Evolutionary conservation across 345 rosid species (phyloP).

Genomic region (Salix caprea): DNA sequence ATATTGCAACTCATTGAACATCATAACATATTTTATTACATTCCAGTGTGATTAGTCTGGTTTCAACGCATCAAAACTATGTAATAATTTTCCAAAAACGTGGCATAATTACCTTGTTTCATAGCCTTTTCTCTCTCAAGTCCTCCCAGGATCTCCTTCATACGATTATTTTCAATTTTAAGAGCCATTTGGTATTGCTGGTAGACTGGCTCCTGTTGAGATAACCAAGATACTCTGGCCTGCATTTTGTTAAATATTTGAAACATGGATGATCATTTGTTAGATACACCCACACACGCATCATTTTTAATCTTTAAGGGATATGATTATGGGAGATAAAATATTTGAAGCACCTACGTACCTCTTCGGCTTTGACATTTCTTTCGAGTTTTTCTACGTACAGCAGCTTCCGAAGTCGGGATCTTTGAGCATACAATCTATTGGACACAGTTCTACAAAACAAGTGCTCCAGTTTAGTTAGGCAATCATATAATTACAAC

Average conservation of each 20-base stretch:
- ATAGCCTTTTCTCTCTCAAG: background rate
- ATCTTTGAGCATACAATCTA: too few relatives aligned
- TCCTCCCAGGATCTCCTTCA: conserved; percentile 2
- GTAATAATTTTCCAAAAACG: too few relatives aligned
- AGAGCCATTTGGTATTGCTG: background rate
- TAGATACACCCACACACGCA: background rate
- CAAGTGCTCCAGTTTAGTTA: too few relatives aligned
- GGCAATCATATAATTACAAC: too few relatives aligned
- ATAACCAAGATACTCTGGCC: conserved; percentile 8
- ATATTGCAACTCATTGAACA: too few relatives aligned
- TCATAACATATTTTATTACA: too few relatives aligned
- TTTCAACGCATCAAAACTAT: too few relatives aligned
- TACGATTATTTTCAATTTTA: background rate
- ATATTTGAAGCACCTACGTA: background rate
- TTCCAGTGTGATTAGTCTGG: too few relatives aligned
- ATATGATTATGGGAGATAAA: background rate
- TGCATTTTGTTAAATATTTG: background rate
- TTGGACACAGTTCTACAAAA: too few relatives aligned
- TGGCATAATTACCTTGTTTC: conserved; percentile 9
- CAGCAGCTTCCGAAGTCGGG: background rate
- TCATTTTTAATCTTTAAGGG: background rate
- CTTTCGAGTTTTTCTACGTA: background rate
- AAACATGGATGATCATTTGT: background rate
- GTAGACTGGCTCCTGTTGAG: background rate
- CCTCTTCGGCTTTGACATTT: background rate